Conservation (phyloP, 2,329 filamentous ascomycete genomes). For the Monosporascus cannonballus region DNA sequence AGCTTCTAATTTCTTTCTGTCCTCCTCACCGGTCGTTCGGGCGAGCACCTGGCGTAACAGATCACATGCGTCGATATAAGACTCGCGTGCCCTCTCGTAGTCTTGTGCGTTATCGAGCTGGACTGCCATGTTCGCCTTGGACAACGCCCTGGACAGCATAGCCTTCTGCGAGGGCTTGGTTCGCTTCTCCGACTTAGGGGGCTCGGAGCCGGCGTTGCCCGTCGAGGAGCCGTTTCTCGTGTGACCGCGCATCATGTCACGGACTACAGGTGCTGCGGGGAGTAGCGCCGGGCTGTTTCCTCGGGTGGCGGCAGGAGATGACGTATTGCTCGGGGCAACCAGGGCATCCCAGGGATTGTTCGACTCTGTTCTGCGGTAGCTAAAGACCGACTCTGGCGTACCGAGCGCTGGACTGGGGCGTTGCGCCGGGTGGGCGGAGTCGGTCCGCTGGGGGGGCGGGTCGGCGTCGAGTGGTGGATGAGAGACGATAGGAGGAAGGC, state of each 20-base stretch:
- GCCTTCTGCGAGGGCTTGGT: slow-evolving; percentile 71
- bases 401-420: slow-evolving; percentile 15
- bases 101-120: slow-evolving; percentile 95
- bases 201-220: slow-evolving; percentile 39
- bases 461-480: slow-evolving; percentile 32
- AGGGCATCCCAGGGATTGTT: slow-evolving; percentile 21
- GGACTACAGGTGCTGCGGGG: slow-evolving; percentile 19
- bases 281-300: slow-evolving; percentile 15
- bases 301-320: slow-evolving; percentile 15
- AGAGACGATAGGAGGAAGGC: slow-evolving; percentile 34
- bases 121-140: slow-evolving; percentile 94
- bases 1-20: slow-evolving; percentile 83
- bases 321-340: slow-evolving; percentile 12
- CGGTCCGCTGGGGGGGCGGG: slow-evolving; percentile 9
- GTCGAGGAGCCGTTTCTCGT: slow-evolving; percentile 40
- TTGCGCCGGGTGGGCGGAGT: slow-evolving; percentile 13
- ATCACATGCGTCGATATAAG: slow-evolving; percentile 85
- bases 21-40: slow-evolving; percentile 77
- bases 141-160: slow-evolving; percentile 91
- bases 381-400: slow-evolving; percentile 16
- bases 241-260: slow-evolving; percentile 32
- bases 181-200: slow-evolving; percentile 29
- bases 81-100: slow-evolving; percentile 82
- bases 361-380: slow-evolving; percentile 14
- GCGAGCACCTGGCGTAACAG: slow-evolving; percentile 83